Evolutionary conservation across 176 grass and related monocot genomes (phyloP).

Genomic region (Cocos nucifera): DNA sequence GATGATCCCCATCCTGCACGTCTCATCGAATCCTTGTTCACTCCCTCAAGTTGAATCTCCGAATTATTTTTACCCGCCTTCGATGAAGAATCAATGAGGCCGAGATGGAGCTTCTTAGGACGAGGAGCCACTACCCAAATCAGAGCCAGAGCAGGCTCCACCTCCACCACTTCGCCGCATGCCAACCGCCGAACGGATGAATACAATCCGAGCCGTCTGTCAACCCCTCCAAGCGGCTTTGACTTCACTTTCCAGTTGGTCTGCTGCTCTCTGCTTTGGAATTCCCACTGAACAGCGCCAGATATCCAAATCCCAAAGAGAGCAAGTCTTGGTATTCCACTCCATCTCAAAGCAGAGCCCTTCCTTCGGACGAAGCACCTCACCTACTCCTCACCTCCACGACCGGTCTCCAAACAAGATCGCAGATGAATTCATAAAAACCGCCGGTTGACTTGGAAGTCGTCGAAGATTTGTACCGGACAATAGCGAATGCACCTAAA

Average conservation of each 20-base stretch:
- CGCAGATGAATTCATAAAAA: no score
- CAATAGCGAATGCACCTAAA: no score
- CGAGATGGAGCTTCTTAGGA: no score
- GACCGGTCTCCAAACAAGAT: no score
- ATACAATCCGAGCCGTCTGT: constrained; percentile 7
- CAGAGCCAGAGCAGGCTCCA: no score
- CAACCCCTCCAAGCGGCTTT: not conserved
- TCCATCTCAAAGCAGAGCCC: constrained; percentile 23
- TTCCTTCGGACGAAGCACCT: not conserved
- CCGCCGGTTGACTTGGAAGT: no score
- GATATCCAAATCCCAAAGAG: constrained; percentile 84
- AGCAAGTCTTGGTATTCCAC: constrained; percentile 41
- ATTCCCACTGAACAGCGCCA: not conserved
- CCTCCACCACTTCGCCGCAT: no score
- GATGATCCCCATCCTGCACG: not conserved
- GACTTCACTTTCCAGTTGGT: no score
- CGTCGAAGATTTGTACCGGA: no score
- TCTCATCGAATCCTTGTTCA: not conserved
- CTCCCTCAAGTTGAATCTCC: not conserved
- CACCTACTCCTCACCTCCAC: not conserved
- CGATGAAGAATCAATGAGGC: constrained; percentile 10
- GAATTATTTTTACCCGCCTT: not conserved
- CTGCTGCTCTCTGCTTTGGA: constrained; percentile 1
- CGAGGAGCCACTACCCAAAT: no score
- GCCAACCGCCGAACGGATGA: constrained; percentile 10